Evolutionary conservation across 129 eudicot genomes (phyloP), one percentile per base, ranked within the genome.

Genomic region (Pseudognaphalium luteoalbum): DNA sequence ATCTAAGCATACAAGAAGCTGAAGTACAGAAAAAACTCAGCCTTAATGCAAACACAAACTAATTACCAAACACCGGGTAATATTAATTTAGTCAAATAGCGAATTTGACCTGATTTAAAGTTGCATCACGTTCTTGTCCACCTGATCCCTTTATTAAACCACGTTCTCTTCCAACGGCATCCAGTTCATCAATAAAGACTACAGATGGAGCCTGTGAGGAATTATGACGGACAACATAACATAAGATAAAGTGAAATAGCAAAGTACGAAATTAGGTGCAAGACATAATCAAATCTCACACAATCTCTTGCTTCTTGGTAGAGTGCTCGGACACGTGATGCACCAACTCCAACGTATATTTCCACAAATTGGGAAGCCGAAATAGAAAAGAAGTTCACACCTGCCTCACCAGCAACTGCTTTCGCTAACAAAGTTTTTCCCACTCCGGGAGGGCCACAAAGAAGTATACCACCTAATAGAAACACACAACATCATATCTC

Each of bases 401-500:
- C 98, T 66, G 98, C 98, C 85, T 94, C 98, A 78, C 98, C 97
- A 69, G 98, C 98, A 60, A 94, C 98, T 44, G 98, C 98, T 82
- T 94, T 94, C 72, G 98, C 98, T 67, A 94, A 81, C 78, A 90
- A 81, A 11, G 98, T 94, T 85, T 94, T 94, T 70, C 98, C 97
- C 79, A 91, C 98, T 35, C 98, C 98, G 10, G 98, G 98, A 75
- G 98, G 98, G 2, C 98, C 98, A 89, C 93, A 94, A 66, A 94
- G 97, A 73, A 94, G 98, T 78, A 94, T 91, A 41, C 98, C 98
- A 50, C 98, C 98, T 93, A 83, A 72, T 70, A 80, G 14, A 75
- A 71, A 12, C 70, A 62, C 33, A 65, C 14, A 44, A 42, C 35
- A 25, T 51, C 34, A 44, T 4, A 22, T 71, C 52, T 74, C 71